A percentile compares a stretch with the other conserved stretches of the same genome.
Evolutionary conservation across 495 filamentous ascomycete species (phyloP).

Genomic region (Aspergillus cavernicola): DNA sequence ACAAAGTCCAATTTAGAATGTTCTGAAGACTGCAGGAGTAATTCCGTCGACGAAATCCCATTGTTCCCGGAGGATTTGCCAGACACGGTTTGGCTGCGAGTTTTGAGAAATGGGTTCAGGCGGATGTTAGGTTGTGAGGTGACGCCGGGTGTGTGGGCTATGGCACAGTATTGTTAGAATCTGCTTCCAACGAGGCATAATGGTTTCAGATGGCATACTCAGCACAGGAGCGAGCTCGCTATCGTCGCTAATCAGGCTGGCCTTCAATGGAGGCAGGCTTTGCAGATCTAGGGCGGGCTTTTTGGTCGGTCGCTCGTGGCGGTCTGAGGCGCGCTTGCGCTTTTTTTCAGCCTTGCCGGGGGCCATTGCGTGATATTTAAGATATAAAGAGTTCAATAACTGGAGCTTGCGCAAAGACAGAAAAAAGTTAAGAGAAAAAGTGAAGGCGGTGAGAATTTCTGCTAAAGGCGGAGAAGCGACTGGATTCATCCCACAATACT

Average conservation of each 20-base stretch:
- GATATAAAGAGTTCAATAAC: background rate
- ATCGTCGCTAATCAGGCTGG: conserved; percentile 56
- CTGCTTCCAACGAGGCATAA: no score
- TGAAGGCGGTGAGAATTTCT: conserved; percentile 14
- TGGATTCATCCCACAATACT: conserved; percentile 5
- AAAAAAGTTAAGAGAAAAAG: conserved; percentile 29
- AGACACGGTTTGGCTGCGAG: conserved; percentile 38
- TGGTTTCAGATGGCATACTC: conserved; percentile 43
- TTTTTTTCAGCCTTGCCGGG: conserved; percentile 61
- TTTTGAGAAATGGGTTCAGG: conserved; percentile 62
- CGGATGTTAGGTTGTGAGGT: conserved; percentile 50
- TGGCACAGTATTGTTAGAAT: background rate
- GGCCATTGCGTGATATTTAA: conserved; percentile 38
- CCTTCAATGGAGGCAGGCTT: conserved; percentile 41
- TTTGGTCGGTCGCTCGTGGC: conserved; percentile 55
- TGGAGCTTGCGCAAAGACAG: background rate
- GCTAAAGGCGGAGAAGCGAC: conserved; percentile 16
- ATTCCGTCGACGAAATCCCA: conserved; percentile 49
- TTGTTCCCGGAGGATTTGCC: conserved; percentile 37
- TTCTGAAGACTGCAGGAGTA: conserved; percentile 74
- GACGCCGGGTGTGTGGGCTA: conserved; percentile 69
- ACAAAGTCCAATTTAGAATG: conserved; percentile 79
- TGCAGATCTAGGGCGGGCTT: conserved; percentile 54
- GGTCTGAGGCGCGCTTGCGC: conserved; percentile 62
- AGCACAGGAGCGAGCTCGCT: conserved; percentile 62